Percentiles rank a stretch among this genome's conserved stretches.
These are phyloP conservation scores for Closterium sp. DNA, from an alignment of 139 green algal species.

Conservation along the genomic window DNA sequence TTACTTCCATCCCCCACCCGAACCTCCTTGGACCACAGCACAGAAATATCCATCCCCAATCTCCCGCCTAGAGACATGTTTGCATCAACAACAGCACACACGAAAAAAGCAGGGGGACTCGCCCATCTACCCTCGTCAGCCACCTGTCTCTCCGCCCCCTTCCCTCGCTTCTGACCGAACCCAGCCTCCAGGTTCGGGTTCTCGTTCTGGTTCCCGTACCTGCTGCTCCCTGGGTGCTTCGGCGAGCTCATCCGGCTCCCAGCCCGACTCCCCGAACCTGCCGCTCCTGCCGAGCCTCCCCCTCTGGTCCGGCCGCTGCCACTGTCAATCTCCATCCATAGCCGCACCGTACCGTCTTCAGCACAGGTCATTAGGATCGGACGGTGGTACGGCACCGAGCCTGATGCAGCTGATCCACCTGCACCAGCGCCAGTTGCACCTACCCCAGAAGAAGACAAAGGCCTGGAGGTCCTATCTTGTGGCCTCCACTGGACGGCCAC, in stretches of 20 bases:
- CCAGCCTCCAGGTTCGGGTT: neutral
- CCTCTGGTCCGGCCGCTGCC: neutral
- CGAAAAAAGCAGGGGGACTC: conserved; percentile 1
- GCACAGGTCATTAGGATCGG: conserved; percentile 2
- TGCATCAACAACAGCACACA: neutral
- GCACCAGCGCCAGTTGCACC: neutral
- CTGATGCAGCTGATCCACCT: neutral
- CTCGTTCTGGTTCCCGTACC: neutral
- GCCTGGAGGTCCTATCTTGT: neutral
- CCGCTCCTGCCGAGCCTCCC: neutral
- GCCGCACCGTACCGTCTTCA: conserved; percentile 19
- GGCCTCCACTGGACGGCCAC: conserved; percentile 20
- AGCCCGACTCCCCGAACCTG: neutral
- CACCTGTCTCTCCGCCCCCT: neutral
- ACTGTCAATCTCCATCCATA: conserved; percentile 24
- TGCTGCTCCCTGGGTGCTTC: neutral
- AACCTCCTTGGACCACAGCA: conserved; percentile 14
- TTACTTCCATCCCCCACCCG: neutral
- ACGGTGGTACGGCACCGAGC: neutral
- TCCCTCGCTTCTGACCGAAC: neutral
- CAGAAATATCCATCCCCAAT: neutral
- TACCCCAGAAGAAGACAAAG: neutral
- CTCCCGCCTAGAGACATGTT: neutral
- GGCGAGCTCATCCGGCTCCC: neutral
- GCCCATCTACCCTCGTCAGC: neutral